Evolutionary conservation across 2,329 filamentous ascomycete species (phyloP).

Genomic region (Talaromyces sp.): DNA sequence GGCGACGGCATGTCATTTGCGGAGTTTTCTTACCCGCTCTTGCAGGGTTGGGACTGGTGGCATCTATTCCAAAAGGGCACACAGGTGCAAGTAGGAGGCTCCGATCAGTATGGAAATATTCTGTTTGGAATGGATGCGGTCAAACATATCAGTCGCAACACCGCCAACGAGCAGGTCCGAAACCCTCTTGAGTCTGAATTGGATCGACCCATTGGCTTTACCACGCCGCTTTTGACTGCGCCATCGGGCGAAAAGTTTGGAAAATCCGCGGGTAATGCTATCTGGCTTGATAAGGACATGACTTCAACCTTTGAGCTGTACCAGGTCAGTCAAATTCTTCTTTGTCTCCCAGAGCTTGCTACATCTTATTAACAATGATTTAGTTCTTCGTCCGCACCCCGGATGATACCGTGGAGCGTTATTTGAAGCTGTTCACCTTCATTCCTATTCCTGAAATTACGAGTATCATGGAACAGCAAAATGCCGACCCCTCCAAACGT

Average conservation of each 20-base stretch:
- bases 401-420: conserved; percentile 77
- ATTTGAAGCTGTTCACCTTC: conserved; percentile 91
- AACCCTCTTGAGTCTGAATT: conserved; percentile 40
- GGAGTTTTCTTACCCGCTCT: conserved; percentile 88
- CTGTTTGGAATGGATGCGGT: conserved; percentile 84
- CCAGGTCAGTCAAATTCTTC: conserved; percentile 49
- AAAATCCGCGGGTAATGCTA: conserved; percentile 88
- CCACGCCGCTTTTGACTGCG: conserved; percentile 85
- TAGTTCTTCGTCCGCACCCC: conserved; percentile 83
- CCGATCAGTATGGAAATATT: conserved; percentile 97
- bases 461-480: conserved; percentile 68
- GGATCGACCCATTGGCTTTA: conserved; percentile 74
- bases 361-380: conserved; percentile 20
- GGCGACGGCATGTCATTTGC: conserved; percentile 92
- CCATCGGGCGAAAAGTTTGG: conserved; percentile 87
- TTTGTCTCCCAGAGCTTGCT: background rate
- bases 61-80: conserved; percentile 72
- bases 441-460: conserved; percentile 71
- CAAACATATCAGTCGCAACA: conserved; percentile 67
- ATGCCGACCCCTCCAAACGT: conserved; percentile 68
- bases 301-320: conserved; percentile 86
- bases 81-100: conserved; percentile 89
- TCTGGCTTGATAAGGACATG: conserved; percentile 86
- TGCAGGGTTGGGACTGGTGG: conserved; percentile 98
- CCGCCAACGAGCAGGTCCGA: conserved; percentile 40